Evolutionary conservation across 371 early-diverging fungal genomes (phyloP), one percentile per base, ranked within the genome.

Genomic region (Mortierella sp.): DNA sequence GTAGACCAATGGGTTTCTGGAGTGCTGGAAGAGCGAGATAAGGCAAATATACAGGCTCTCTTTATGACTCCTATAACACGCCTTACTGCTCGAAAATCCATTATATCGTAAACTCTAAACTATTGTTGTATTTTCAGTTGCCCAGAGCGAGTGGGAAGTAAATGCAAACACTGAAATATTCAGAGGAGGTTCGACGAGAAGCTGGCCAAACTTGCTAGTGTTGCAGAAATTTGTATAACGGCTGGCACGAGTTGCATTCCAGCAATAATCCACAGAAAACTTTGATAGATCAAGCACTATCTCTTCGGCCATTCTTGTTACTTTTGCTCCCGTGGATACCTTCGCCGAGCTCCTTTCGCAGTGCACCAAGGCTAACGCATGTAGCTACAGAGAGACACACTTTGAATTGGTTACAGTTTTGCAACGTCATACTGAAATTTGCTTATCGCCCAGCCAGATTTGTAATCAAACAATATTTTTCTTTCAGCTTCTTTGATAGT

Each of bases 111-210:
- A 43, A 43, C 43, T 15, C 15, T 43, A 43, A 43, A 11, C 43
- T 43, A 11, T 43, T 43, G 43, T 43, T 43, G 9, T 43, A 43
- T 43, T 43, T 48, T 48, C 43, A 48, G 19, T 19, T 19, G 13
- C 48, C 6, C 48, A 6, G 48, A 48, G 19, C 13, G 74, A 19
- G 58, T 63, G 1, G 69, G 52, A 24, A 68, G 11, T 74, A 69
- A 69, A 50, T 28, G 16, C 48, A 61, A 22, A 63, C 58, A 63
- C 63, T 85, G 66, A 83, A 76, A 16, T 69, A 76, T 5, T 45
- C 63, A 11, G 33, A 55, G 22, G 19, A 63, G 41, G 28, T 58
- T 63, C 41, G 16, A 41, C 65, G 74, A 65, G 50, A 15, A 64
- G 67, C 58, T 66, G 65, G 70, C 70, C 65, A 55, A 57, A 55